phyloP scores from a whole-genome alignment of 352 stramenopile species.

The Globisporangium takayamanum region DNA sequence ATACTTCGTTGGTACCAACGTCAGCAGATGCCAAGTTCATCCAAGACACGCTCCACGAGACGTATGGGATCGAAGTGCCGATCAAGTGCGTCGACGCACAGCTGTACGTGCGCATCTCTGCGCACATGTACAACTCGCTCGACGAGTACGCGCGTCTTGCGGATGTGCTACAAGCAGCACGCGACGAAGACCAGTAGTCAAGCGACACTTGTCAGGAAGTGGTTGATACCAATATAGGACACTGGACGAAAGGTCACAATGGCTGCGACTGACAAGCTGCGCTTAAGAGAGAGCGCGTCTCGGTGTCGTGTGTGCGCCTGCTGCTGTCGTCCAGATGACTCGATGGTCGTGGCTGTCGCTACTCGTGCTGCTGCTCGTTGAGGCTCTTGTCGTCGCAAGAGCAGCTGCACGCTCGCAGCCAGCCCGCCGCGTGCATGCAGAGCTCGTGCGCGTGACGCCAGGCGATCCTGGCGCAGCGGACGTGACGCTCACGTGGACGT shows the following conservation, averaged over 20 bases:
- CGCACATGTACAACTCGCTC: conserved; percentile 90
- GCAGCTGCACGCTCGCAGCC: conserved; percentile 1
- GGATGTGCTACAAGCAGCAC: conserved; percentile 6
- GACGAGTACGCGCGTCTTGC: conserved; percentile 79
- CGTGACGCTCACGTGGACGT: conserved; percentile 35
- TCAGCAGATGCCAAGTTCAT: conserved; percentile 88
- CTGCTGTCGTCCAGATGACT: background rate
- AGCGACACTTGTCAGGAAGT: conserved; percentile 9
- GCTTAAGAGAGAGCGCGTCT: too few relatives aligned
- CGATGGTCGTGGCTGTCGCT: background rate
- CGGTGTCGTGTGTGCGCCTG: background rate
- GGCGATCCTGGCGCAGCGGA: conserved; percentile 35
- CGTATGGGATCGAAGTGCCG: conserved; percentile 85
- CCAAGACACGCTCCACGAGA: conserved; percentile 84
- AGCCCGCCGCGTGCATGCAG: conserved; percentile 20
- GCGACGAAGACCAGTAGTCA: background rate
- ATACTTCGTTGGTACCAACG: conserved; percentile 19
- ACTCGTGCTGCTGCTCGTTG: background rate
- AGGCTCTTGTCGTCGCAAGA: background rate
- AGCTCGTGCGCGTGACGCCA: conserved; percentile 24
- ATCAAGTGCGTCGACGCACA: conserved; percentile 87
- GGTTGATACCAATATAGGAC: too few relatives aligned
- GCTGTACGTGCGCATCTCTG: conserved; percentile 88
- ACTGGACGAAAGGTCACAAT: too few relatives aligned
- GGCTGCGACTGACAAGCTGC: too few relatives aligned